phyloP scores from a whole-genome alignment of 805 yeast genomes.

The Candida montana region DNA sequence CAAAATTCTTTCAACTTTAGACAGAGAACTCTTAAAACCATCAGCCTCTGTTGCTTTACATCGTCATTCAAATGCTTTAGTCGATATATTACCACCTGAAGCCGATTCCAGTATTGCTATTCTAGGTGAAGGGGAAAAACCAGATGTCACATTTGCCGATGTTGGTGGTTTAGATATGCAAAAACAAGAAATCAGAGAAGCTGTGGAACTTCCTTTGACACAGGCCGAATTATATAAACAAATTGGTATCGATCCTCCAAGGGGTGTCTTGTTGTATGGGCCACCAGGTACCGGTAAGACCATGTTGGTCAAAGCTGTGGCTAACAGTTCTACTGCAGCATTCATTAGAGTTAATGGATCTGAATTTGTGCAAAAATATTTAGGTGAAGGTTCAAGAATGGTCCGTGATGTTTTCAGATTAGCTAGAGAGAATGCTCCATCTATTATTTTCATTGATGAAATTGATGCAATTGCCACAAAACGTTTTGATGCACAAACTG shows the following conservation, averaged over 20 bases:
- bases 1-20: conserved; percentile 88
- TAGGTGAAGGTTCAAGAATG: conserved; percentile 99
- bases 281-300: conserved; percentile 99
- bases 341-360: conserved; percentile 97
- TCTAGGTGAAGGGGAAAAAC: conserved; percentile 89
- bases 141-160: conserved; percentile 90
- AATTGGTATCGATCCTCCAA: conserved; percentile 98
- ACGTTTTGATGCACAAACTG: conserved; percentile 99
- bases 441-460: conserved; percentile 96
- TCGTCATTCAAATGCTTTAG: conserved; percentile 96
- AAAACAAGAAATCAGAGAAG: conserved; percentile 97
- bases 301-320: conserved; percentile 98
- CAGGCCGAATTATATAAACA: conserved; percentile 95
- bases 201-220: conserved; percentile 92
- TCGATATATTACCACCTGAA: conserved; percentile 96
- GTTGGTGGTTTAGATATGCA: conserved; percentile 99
- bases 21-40: conserved; percentile 89
- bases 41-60: conserved; percentile 95
- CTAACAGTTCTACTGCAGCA: conserved; percentile 91
- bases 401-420: conserved; percentile 96
- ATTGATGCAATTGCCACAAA: conserved; percentile 98
- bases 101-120: conserved; percentile 96
- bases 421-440: conserved; percentile 96
- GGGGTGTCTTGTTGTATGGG: conserved; percentile 96
- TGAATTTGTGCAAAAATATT: conserved; percentile 94